Evolutionary conservation across 1,139 yeast genomes (phyloP).

Genomic region (Kodamaea sp.): DNA sequence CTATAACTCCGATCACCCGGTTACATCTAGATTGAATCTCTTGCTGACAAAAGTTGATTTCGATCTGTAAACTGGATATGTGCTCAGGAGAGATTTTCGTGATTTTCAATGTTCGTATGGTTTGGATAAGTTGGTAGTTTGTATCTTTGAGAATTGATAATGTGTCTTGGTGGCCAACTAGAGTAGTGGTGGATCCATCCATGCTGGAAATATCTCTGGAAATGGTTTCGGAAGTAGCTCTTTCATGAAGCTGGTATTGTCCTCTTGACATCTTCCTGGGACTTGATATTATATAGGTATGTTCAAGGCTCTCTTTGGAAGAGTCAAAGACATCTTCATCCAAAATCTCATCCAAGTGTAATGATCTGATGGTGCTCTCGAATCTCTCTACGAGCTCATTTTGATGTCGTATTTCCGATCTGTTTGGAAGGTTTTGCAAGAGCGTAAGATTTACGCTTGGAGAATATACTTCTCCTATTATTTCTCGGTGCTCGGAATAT

Average conservation of each 20-base stretch:
- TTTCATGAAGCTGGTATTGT: background rate
- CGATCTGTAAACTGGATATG: slow-evolving; percentile 24
- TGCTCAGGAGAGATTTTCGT: slow-evolving; percentile 40
- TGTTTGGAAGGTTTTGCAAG: slow-evolving; percentile 28
- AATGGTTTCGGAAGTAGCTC: background rate
- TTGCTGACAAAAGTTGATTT: slow-evolving; percentile 26
- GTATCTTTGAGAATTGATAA: slow-evolving; percentile 20
- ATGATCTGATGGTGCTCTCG: slow-evolving; percentile 24
- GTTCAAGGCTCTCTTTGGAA: slow-evolving; percentile 15
- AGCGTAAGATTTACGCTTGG: slow-evolving; percentile 16
- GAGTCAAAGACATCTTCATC: background rate
- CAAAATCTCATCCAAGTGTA: slow-evolving; percentile 18
- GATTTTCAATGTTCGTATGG: slow-evolving; percentile 36
- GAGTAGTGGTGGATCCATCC: background rate
- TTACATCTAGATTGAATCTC: slow-evolving; percentile 29
- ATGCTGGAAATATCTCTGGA: background rate
- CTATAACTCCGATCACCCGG: slow-evolving; percentile 26
- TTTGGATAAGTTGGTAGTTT: slow-evolving; percentile 39
- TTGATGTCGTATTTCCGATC: slow-evolving; percentile 34
- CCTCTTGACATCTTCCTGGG: slow-evolving; percentile 29
- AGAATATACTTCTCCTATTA: slow-evolving; percentile 27
- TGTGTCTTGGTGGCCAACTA: slow-evolving; percentile 1
- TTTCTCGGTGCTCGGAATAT: slow-evolving; percentile 31
- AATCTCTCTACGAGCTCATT: slow-evolving; percentile 32
- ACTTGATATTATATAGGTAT: slow-evolving; percentile 40